These are phyloP conservation scores for Periconia sp. DNA, from an alignment of 2,329 filamentous ascomycete genomes.

Conservation along the genomic window DNA sequence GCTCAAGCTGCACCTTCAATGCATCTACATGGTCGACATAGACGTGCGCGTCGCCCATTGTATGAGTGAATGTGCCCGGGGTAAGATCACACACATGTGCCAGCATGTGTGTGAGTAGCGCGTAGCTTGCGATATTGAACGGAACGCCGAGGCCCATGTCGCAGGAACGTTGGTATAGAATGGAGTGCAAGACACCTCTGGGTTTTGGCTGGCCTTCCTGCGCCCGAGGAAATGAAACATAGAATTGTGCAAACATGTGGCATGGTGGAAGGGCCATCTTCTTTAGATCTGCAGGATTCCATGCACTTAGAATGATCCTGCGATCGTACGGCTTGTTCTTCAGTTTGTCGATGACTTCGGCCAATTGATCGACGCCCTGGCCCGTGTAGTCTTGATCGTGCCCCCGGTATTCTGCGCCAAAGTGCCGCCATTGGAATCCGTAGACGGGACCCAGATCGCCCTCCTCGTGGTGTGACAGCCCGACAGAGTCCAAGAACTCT, in stretches of 20 bases:
- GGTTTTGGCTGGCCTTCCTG: constrained; percentile 36
- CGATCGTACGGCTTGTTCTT: constrained; percentile 85
- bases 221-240: constrained; percentile 73
- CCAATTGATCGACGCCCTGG: constrained; percentile 90
- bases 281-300: constrained; percentile 86
- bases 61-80: constrained; percentile 88
- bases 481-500: constrained; percentile 85
- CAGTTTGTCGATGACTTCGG: constrained; percentile 87
- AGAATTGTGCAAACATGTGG: constrained; percentile 98
- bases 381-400: constrained; percentile 78
- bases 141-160: constrained; percentile 98
- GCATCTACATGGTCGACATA: constrained; percentile 94
- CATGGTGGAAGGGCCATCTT: constrained; percentile 94
- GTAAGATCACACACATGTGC: constrained; percentile 84
- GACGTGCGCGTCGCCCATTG: constrained; percentile 98
- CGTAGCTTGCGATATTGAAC: constrained; percentile 97
- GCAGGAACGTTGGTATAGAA: constrained; percentile 91
- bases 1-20: constrained; percentile 76
- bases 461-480: constrained; percentile 78
- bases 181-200: constrained; percentile 79
- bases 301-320: constrained; percentile 87
- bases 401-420: constrained; percentile 82
- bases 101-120: constrained; percentile 92
- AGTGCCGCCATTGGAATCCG: constrained; percentile 98
- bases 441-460: constrained; percentile 96